Evolutionary conservation across 2,329 filamentous ascomycete genomes (phyloP).

Genomic region (Colletotrichum siamense): DNA sequence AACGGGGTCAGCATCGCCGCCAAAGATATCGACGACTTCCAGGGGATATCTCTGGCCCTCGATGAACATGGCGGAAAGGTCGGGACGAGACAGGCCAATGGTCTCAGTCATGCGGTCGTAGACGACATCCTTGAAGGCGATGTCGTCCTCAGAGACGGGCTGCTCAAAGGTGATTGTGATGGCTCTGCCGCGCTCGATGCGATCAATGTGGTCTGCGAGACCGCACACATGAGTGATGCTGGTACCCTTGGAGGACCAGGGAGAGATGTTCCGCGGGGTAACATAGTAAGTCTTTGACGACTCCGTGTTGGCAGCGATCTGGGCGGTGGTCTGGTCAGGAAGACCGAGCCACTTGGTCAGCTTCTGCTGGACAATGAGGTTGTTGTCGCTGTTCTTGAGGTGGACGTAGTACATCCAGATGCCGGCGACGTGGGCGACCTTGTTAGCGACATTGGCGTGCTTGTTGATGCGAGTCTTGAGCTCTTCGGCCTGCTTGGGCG

Average conservation of each 20-base stretch:
- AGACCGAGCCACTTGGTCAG: conserved; percentile 38
- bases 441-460: conserved; percentile 27
- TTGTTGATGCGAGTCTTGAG: conserved; percentile 51
- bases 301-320: conserved; percentile 50
- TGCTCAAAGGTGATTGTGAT: conserved; percentile 71
- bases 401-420: conserved; percentile 73
- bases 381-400: conserved; percentile 52
- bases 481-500: conserved; percentile 47
- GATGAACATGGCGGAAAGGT: conserved; percentile 79
- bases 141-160: conserved; percentile 44
- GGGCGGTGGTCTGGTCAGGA: conserved; percentile 46
- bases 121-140: conserved; percentile 72
- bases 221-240: conserved; percentile 93
- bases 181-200: conserved; percentile 86
- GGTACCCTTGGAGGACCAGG: conserved; percentile 97
- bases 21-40: conserved; percentile 77
- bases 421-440: conserved; percentile 53
- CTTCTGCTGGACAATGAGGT: conserved; percentile 48
- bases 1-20: conserved; percentile 67
- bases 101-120: conserved; percentile 97
- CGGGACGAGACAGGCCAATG: conserved; percentile 70
- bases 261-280: conserved; percentile 85
- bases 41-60: conserved; percentile 68
- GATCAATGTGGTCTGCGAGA: conserved; percentile 70
- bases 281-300: conserved; percentile 62